Evolutionary conservation across 208 protist genomes (phyloP).

Genomic region (Novymonas esmeraldas): DNA sequence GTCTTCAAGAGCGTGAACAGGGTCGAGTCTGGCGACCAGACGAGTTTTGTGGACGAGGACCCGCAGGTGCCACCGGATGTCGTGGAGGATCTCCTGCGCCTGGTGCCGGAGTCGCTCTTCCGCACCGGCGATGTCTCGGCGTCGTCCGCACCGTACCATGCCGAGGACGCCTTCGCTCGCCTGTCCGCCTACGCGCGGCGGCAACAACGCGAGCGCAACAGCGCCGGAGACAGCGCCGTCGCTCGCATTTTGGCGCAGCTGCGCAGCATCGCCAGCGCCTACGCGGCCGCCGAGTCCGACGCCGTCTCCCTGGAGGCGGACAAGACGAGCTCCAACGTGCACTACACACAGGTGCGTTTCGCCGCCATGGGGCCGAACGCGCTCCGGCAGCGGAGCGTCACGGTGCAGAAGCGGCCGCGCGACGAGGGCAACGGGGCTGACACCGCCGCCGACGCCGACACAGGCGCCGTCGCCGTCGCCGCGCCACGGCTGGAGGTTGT

Average conservation of each 20-base stretch:
- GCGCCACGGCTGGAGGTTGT: slow-evolving; percentile 10
- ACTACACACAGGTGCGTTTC: slow-evolving; percentile 32
- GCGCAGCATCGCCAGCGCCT: slow-evolving; percentile 5
- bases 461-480: neutral
- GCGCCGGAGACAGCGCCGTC: slow-evolving; percentile 13
- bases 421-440: slow-evolving; percentile 1
- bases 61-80: slow-evolving; percentile 45
- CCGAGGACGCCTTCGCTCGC: slow-evolving; percentile 10
- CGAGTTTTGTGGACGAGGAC: slow-evolving; percentile 57
- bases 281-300: neutral
- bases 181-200: slow-evolving; percentile 24
- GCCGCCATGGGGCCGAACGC: slow-evolving; percentile 15
- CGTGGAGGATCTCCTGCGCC: slow-evolving; percentile 33
- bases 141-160: neutral
- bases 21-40: slow-evolving; percentile 69
- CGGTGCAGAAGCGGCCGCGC: neutral
- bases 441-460: neutral
- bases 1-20: slow-evolving; percentile 70
- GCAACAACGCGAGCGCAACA: slow-evolving; percentile 9
- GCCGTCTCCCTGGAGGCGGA: neutral
- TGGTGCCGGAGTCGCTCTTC: slow-evolving; percentile 21
- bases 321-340: slow-evolving; percentile 9
- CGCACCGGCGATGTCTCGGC: slow-evolving; percentile 6
- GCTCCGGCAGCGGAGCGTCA: slow-evolving; percentile 12
- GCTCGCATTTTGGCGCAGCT: slow-evolving; percentile 18